Evolutionary conservation across 108 stramenopile genomes (phyloP).

Genomic region (Skeletonema costatum): DNA sequence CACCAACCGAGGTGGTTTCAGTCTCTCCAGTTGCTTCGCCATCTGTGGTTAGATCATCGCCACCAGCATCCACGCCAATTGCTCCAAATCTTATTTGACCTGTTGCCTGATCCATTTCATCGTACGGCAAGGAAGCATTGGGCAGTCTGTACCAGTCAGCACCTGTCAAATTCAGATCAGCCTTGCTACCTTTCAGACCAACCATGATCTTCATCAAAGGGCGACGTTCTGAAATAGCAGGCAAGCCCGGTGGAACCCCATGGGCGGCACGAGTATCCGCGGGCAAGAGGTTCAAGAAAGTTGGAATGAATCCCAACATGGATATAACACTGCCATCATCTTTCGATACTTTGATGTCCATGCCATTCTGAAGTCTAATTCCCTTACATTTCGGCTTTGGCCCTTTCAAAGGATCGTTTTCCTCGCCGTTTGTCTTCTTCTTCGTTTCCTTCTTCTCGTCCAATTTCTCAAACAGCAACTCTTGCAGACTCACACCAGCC

Average conservation of each 20-base stretch:
- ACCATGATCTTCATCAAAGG: constrained; percentile 82
- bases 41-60: constrained; percentile 21
- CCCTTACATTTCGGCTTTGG: constrained; percentile 71
- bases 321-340: constrained; percentile 62
- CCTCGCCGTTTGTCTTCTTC: constrained; percentile 6
- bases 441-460: background rate
- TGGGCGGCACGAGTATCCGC: constrained; percentile 66
- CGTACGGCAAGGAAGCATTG: constrained; percentile 64
- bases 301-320: constrained; percentile 77
- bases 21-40: constrained; percentile 19
- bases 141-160: constrained; percentile 89
- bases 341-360: constrained; percentile 39
- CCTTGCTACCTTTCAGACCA: constrained; percentile 66
- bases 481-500: constrained; percentile 56
- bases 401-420: constrained; percentile 13
- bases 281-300: constrained; percentile 75
- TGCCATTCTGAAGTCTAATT: constrained; percentile 47
- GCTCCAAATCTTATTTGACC: constrained; percentile 62
- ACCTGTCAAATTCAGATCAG: constrained; percentile 77
- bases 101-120: constrained; percentile 70
- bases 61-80: constrained; percentile 58
- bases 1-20: constrained; percentile 9
- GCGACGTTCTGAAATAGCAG: constrained; percentile 79
- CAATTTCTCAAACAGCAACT: constrained; percentile 59
- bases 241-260: constrained; percentile 77